These are phyloP conservation scores for Aphanomyces cochlioides DNA, from an alignment of 352 stramenopile genomes.

Conservation along the genomic window DNA sequence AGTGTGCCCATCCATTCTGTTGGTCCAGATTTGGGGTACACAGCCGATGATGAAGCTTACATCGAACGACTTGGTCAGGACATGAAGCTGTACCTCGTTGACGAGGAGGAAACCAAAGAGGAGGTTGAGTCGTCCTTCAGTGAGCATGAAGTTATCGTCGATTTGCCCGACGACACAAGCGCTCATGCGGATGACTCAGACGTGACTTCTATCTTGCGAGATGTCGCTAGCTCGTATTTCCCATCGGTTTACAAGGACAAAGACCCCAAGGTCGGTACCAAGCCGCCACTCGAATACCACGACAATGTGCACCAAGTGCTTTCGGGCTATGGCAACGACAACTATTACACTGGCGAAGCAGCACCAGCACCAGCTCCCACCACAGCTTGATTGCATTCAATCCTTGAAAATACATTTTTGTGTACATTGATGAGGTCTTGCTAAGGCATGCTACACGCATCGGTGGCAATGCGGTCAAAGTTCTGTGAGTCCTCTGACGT, in stretches of 20 bases:
- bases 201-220: not conserved
- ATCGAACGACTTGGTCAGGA: not conserved
- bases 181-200: not conserved
- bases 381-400: too few relatives aligned
- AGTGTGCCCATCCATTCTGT: too few relatives aligned
- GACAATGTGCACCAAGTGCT: too few relatives aligned
- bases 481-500: too few relatives aligned
- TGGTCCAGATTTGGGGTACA: not conserved
- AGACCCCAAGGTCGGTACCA: constrained; percentile 35
- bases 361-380: too few relatives aligned
- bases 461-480: too few relatives aligned
- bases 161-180: not conserved
- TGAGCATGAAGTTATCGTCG: not conserved
- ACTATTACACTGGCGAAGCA: too few relatives aligned
- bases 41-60: constrained; percentile 19
- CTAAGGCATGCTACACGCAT: too few relatives aligned
- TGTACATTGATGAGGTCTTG: too few relatives aligned
- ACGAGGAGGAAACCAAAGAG: not conserved
- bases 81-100: not conserved
- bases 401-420: too few relatives aligned
- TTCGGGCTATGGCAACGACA: not conserved
- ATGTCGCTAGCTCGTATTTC: constrained; percentile 17
- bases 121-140: not conserved
- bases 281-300: too few relatives aligned
- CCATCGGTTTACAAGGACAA: constrained; percentile 8